Evolutionary conservation across 441 rosid genomes (phyloP).

Genomic region (Corymbia calophylla): DNA sequence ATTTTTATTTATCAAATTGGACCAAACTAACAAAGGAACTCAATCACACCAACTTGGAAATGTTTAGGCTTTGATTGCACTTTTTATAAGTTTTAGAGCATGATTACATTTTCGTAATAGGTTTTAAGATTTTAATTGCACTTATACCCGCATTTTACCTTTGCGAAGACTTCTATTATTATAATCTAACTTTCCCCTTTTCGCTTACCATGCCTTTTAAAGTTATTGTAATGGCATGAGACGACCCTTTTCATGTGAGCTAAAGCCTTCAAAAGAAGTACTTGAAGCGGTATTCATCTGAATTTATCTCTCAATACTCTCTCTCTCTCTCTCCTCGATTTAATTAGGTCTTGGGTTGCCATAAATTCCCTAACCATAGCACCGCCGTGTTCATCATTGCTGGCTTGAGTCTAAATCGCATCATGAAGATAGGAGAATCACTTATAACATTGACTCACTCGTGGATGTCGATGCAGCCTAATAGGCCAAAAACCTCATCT

Average conservation of each 20-base stretch:
- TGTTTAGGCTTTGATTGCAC: accelerated
- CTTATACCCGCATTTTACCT: accelerated
- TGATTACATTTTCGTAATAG: accelerated
- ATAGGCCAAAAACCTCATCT: neutral
- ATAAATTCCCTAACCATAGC: too few species aligned
- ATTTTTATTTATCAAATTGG: accelerated
- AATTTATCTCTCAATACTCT: too few species aligned
- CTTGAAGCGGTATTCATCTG: too few species aligned
- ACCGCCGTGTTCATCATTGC: neutral
- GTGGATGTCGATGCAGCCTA: neutral
- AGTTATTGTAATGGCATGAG: too few species aligned
- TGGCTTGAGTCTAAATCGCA: too few species aligned
- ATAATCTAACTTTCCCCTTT: too few species aligned
- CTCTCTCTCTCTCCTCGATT: too few species aligned
- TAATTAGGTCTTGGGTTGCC: too few species aligned
- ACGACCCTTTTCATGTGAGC: too few species aligned
- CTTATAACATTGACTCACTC: neutral
- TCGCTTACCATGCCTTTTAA: too few species aligned
- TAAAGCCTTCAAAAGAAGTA: too few species aligned
- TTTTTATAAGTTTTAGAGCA: neutral
- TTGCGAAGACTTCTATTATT: neutral
- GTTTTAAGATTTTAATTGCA: accelerated
- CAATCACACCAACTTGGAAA: accelerated
- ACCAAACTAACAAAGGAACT: accelerated
- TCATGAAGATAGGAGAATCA: neutral